Percentiles rank a stretch among this genome's conserved stretches.
These are phyloP conservation scores for Paraleonurus japonicus DNA, from an alignment of 257 asterid genomes.

Conservation along the genomic window DNA sequence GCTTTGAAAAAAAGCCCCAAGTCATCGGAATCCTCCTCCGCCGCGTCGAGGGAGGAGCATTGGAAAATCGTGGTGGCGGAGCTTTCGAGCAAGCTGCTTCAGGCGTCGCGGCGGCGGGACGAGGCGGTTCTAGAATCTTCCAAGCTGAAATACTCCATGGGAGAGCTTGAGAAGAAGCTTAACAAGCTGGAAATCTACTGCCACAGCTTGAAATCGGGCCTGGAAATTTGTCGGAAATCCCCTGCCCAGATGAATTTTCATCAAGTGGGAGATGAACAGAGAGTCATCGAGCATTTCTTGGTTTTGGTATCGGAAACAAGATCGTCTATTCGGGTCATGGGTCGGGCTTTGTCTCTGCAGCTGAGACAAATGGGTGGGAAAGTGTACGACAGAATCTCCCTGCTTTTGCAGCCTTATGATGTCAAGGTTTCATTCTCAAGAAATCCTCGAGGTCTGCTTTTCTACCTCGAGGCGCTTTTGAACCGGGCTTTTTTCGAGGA, in stretches of 20 bases:
- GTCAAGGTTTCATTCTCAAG: slow-evolving; percentile 64
- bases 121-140: slow-evolving; percentile 90
- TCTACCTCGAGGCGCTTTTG: slow-evolving; percentile 77
- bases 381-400: slow-evolving; percentile 61
- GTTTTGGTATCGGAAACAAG: slow-evolving; percentile 71
- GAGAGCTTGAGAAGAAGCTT: slow-evolving; percentile 90
- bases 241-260: too few species aligned
- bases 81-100: slow-evolving; percentile 74
- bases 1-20: slow-evolving; percentile 64
- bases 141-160: slow-evolving; percentile 68
- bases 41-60: slow-evolving; percentile 58
- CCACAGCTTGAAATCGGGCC: slow-evolving; percentile 56
- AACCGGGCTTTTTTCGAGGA: slow-evolving; percentile 70
- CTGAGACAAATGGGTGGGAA: slow-evolving; percentile 60
- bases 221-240: too few species aligned
- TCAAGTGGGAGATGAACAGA: slow-evolving; percentile 49
- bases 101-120: slow-evolving; percentile 69
- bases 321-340: slow-evolving; percentile 54
- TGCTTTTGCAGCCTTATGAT: slow-evolving; percentile 73
- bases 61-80: slow-evolving; percentile 83
- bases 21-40: slow-evolving; percentile 32
- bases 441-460: slow-evolving; percentile 58
- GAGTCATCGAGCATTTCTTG: slow-evolving; percentile 70
- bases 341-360: slow-evolving; percentile 60
- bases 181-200: slow-evolving; percentile 87